Evolutionary conservation across 805 yeast species (phyloP).

Genomic region (Diddensiella santjacobensis): DNA sequence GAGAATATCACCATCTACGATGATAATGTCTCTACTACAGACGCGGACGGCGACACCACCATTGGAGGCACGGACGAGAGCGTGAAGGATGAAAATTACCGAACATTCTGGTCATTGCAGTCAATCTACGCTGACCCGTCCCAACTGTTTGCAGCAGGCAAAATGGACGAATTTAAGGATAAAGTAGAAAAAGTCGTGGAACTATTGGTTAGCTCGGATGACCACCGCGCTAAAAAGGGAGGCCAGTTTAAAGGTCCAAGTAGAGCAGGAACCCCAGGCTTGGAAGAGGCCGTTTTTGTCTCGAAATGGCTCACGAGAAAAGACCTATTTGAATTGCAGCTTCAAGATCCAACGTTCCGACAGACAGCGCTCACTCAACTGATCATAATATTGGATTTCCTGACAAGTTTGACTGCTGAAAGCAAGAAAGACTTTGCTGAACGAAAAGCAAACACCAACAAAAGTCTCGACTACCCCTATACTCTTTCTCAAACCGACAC

Average conservation of each 20-base stretch:
- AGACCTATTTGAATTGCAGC: constrained; percentile 32
- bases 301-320: constrained; percentile 37
- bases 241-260: neutral
- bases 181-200: constrained; percentile 20
- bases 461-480: constrained; percentile 23
- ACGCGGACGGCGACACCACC: constrained; percentile 9
- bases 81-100: constrained; percentile 19
- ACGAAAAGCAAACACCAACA: constrained; percentile 18
- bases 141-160: constrained; percentile 11
- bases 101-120: constrained; percentile 33
- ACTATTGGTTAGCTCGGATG: constrained; percentile 11
- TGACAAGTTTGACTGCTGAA: constrained; percentile 20
- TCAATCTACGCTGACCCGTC: constrained; percentile 29
- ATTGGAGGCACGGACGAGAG: constrained; percentile 12
- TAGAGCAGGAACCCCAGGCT: neutral
- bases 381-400: constrained; percentile 28
- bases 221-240: neutral
- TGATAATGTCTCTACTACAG: constrained; percentile 7
- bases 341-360: constrained; percentile 32
- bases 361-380: constrained; percentile 30
- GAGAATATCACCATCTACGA: constrained; percentile 33
- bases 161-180: constrained; percentile 16
- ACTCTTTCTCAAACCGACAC: constrained; percentile 20
- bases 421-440: constrained; percentile 15
- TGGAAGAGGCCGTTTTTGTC: constrained; percentile 20